These are phyloP conservation scores for Apodospora peruviana DNA, from an alignment of 495 filamentous ascomycete genomes.

Conservation along the genomic window DNA sequence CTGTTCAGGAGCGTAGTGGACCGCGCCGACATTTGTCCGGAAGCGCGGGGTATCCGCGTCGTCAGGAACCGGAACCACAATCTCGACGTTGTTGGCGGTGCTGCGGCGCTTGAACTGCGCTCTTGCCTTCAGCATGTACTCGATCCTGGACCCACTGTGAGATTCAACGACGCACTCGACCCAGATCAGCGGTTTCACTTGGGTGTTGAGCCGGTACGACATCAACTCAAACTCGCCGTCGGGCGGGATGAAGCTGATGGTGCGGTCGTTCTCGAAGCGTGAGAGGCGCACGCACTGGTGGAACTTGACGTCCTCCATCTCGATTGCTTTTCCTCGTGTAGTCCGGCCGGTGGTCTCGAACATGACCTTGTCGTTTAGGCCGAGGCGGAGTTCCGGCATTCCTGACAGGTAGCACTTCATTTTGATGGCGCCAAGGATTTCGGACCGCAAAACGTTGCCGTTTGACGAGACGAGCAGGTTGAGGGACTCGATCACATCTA, in stretches of 20 bases:
- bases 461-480: slow-evolving; percentile 93
- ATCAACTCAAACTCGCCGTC: slow-evolving; percentile 99
- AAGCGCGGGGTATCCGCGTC: slow-evolving; percentile 96
- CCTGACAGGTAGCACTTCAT: slow-evolving; percentile 99
- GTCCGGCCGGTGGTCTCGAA: slow-evolving; percentile 97
- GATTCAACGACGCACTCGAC: slow-evolving; percentile 96
- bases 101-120: slow-evolving; percentile 97
- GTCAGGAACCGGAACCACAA: slow-evolving; percentile 93
- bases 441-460: slow-evolving; percentile 92
- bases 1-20: slow-evolving; percentile 98
- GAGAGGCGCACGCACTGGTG: slow-evolving; percentile 97
- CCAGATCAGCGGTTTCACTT: slow-evolving; percentile 98
- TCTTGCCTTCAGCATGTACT: slow-evolving; percentile 98
- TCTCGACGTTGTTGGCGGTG: slow-evolving; percentile 98
- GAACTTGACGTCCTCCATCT: slow-evolving; percentile 99
- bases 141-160: slow-evolving; percentile 89
- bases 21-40: slow-evolving; percentile 92
- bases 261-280: slow-evolving; percentile 96
- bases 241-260: slow-evolving; percentile 97
- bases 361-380: slow-evolving; percentile 99
- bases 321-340: slow-evolving; percentile 92
- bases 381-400: slow-evolving; percentile 94
- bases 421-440: slow-evolving; percentile 96
- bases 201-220: slow-evolving; percentile 98
- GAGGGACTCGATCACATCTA: slow-evolving; percentile 94